Evolutionary conservation across 768 basidiomycete species (phyloP).

Genomic region (Rhodotorula paludigena): DNA sequence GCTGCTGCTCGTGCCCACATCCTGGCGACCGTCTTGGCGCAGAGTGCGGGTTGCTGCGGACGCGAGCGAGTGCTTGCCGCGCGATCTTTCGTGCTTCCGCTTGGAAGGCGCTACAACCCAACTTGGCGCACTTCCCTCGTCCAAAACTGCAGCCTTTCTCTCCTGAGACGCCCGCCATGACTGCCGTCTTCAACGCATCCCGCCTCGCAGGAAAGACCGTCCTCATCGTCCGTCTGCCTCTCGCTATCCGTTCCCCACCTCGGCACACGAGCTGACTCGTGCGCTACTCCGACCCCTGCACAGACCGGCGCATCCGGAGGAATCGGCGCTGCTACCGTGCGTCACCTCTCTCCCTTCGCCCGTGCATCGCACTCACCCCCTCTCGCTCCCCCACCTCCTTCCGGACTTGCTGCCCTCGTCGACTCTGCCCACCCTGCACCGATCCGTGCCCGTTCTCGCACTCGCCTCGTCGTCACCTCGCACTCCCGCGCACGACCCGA

Average conservation of each 20-base stretch:
- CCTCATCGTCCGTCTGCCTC: conserved; percentile 19
- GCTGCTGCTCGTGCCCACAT: background rate
- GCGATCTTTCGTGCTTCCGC: too few species aligned
- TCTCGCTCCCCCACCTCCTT: background rate
- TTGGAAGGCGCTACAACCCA: too few species aligned
- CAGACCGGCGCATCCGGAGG: conserved; percentile 35
- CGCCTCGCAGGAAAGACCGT: conserved; percentile 33
- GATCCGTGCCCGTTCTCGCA: background rate
- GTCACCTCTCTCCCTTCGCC: background rate
- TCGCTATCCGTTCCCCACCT: background rate
- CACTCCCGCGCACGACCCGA: background rate
- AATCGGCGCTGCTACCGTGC: conserved; percentile 32
- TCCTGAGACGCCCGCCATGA: background rate
- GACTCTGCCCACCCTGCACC: background rate
- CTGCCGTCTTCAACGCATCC: conserved; percentile 16
- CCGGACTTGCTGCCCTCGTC: background rate
- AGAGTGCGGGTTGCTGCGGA: too few species aligned
- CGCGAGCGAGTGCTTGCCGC: too few species aligned
- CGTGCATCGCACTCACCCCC: background rate
- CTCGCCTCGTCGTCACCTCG: background rate
- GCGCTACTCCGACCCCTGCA: background rate
- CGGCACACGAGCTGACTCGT: background rate
- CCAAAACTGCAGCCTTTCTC: background rate
- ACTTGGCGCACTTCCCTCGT: too few species aligned
- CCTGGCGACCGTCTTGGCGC: too few species aligned